These are phyloP conservation scores for Ophiosphaerella korrae DNA, from an alignment of 2,329 filamentous ascomycete genomes.

Conservation along the genomic window DNA sequence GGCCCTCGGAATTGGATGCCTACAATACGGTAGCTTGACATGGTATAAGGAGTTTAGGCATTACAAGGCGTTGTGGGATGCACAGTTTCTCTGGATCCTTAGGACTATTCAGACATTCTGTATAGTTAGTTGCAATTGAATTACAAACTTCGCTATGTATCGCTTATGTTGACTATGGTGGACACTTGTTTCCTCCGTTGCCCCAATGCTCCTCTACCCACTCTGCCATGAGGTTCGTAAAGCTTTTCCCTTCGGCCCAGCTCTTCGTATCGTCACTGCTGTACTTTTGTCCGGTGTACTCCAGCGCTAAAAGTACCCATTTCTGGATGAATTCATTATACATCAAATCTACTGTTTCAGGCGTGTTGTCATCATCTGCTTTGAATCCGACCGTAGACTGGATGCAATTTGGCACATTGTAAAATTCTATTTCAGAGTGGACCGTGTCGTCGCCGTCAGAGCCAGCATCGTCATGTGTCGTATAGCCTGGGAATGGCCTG, in stretches of 20 bases:
- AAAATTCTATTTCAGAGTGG: slow-evolving; percentile 75
- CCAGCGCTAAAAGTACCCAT: slow-evolving; percentile 77
- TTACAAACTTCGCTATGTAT: background rate
- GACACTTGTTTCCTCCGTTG: slow-evolving; percentile 24
- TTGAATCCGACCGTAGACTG: slow-evolving; percentile 69
- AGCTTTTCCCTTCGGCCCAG: slow-evolving; percentile 59
- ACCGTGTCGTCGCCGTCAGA: slow-evolving; percentile 88
- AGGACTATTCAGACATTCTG: background rate
- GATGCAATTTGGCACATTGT: slow-evolving; percentile 81
- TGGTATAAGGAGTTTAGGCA: background rate
- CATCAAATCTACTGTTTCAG: slow-evolving; percentile 80
- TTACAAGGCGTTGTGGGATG: background rate
- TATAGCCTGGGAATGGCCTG: slow-evolving; percentile 76
- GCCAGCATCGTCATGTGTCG: slow-evolving; percentile 83
- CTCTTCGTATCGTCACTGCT: slow-evolving; percentile 56
- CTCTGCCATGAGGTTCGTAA: slow-evolving; percentile 63
- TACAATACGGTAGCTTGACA: background rate
- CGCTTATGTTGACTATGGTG: slow-evolving; percentile 1
- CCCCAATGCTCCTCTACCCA: slow-evolving; percentile 65
- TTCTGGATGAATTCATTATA: slow-evolving; percentile 91
- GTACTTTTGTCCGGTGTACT: slow-evolving; percentile 61
- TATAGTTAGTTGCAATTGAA: background rate
- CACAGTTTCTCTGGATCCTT: background rate
- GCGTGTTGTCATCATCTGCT: slow-evolving; percentile 50
- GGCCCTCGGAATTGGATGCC: no score